Base-by-base conservation (phyloP, 2,329 filamentous ascomycete species). In the Didymellaceae sp. region DNA sequence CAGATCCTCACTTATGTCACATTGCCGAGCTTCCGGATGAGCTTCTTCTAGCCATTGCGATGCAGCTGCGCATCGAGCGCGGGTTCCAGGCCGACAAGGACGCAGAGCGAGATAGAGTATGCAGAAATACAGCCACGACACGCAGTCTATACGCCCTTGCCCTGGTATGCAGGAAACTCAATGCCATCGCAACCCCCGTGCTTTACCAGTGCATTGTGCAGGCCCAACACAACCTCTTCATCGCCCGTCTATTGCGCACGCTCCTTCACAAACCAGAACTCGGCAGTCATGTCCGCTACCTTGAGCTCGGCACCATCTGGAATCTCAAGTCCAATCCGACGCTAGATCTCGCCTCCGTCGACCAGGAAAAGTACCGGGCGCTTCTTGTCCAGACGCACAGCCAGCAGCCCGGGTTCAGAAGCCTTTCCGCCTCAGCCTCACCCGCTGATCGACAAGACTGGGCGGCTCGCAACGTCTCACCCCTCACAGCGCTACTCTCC, bases 141-240 rank as follows among this genome's bases (percentile, higher is more conserved):
- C 17, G 17, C 16, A 47, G 42, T 18, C 45, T 62, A 10, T 41
- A 58, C 38, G 41, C 35, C 9, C 46, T 65, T n/a, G 43, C 51
- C 6, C 45, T 58, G 11, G 57, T 55, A 18, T 61, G 54, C 21
- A 52, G 43, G 11, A 53, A 44, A 18, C 33, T 63, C 9, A 42
- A 59, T 17, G 33, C 30, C 6, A 39, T 64, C 11, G 25, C 45
- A 4, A 61, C 52, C 6, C 55, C 63, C 1, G 16, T 52, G 3
- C 47, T 65, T 14, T 64, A 62, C 21, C 50, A 57, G 22, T 57
- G 57, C 16, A 44, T 63, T n/a, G 47, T 59, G 20, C 33, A 11
- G 26, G n/a, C 11, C 26, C 52, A 6, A 13, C 14, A 24, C 6
- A 28, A 20, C 6, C 14, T 14, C 13, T 44, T 18, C 10, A 21